Base-by-base conservation (phyloP, 2,329 filamentous ascomycete genomes). In the Fusarium tricinctum region DNA sequence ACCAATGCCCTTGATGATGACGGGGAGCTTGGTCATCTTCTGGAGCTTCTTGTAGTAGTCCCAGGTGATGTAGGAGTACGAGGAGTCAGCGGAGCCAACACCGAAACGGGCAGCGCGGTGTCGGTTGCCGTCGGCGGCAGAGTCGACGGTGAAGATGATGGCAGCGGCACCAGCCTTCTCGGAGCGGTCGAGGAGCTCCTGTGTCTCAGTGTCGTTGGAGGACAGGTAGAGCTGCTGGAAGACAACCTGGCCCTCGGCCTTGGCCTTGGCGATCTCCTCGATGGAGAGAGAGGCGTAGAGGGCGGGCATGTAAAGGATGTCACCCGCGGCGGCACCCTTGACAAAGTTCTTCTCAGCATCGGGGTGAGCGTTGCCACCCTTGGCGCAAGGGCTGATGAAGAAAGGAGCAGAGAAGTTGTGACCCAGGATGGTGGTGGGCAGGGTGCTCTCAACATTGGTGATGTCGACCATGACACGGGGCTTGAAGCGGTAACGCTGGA, bases 391-490 rank as follows among this genome's bases (percentile, higher is more conserved):
- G 58, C 79, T 80, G 72, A 87, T 86, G 77, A 84, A 87, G 77
- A 87, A 83, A n/a, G 85, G 85, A 1, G 81, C 80, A 1, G 81
- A 83, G 74, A 86, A 84, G 75, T 85, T 84, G 76, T 85, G 77
- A 32, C 85, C 85, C 33, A 87, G 76, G 53, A 87, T 83, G 19
- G 80, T 84, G 7, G 84, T 86, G 17, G 68, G 52, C 48, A 84
- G 73, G 17, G 80, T 79, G 28, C 56, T 68, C 63, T 82, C 80
- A 44, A 83, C 74, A 26, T 78, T 76, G 35, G 79, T 82, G 58
- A 87, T 81, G 68, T 87, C 85, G n/a, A 81, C 75, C 75, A 88
- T 77, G 23, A 82, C 79, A 51, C 83, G 79, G 10, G 85, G 84
- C 49, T 81, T 80, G 42, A 87, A 77, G 48, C 78, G 78, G 70